Percentiles rank a stretch among this genome's conserved stretches.
These are phyloP conservation scores for Loxodes magnus DNA, from an alignment of 73 alveolate species.

Conservation along the genomic window DNA sequence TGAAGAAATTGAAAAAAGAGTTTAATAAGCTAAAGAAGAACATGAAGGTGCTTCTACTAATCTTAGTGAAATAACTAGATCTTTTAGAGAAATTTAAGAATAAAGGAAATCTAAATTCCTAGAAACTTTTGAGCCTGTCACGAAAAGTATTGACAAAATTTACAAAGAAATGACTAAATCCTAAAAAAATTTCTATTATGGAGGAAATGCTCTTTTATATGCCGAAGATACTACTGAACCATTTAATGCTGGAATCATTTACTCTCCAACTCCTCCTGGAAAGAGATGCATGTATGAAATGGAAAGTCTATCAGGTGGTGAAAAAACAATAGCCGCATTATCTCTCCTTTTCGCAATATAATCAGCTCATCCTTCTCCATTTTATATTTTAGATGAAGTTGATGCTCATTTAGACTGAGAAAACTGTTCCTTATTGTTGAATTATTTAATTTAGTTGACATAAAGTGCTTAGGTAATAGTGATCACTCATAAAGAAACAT, in stretches of 20 bases:
- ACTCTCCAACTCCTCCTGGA: constrained; percentile 82
- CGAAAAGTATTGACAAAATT: constrained; percentile 29
- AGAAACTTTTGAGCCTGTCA: constrained; percentile 56
- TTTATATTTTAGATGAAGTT: constrained; percentile 78
- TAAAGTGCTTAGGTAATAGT: constrained; percentile 23
- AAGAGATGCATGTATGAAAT: constrained; percentile 73
- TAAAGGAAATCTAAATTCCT: constrained; percentile 51
- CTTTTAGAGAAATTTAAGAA: constrained; percentile 43
- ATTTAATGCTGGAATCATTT: constrained; percentile 67
- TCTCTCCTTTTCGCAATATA: constrained; percentile 63
- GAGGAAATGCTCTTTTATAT: constrained; percentile 75
- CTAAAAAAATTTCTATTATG: constrained; percentile 40
- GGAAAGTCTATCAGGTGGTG: constrained; percentile 86
- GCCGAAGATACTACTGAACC: constrained; percentile 73
- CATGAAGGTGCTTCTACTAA: constrained; percentile 44
- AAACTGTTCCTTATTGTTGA: constrained; percentile 33
- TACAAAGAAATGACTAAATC: constrained; percentile 58
- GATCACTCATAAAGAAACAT: constrained; percentile 30
- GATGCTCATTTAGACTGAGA: constrained; percentile 85
- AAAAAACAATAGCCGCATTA: constrained; percentile 84
- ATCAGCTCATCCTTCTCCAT: constrained; percentile 59
- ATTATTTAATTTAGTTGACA: constrained; percentile 16
- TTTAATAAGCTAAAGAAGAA: constrained; percentile 37
- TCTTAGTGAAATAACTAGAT: constrained; percentile 32
- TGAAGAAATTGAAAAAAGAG: constrained; percentile 45